These are phyloP conservation scores for Symbiodinium natans DNA, from an alignment of 73 alveolate genomes.

Conservation along the genomic window DNA sequence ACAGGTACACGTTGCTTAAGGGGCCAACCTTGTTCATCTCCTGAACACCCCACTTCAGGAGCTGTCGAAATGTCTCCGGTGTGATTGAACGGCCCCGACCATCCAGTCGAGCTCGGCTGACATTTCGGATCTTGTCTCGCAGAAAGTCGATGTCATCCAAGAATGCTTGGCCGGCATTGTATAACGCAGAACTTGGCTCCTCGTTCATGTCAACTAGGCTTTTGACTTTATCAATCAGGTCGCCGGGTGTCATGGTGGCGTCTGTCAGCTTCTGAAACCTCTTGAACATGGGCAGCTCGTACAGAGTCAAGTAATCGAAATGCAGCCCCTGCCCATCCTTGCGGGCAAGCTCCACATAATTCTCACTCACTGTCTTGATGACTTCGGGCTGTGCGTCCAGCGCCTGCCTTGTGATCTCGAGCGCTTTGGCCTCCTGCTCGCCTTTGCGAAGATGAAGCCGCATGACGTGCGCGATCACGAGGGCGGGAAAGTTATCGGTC, in stretches of 20 bases:
- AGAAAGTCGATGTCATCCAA: not conserved
- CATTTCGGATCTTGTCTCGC: not conserved
- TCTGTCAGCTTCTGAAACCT: not conserved
- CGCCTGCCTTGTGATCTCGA: slow-evolving; percentile 18
- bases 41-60: slow-evolving; percentile 11
- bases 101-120: not conserved
- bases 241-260: not conserved
- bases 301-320: not conserved
- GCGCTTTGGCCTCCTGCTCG: not conserved
- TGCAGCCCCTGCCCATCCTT: not conserved
- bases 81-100: not conserved
- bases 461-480: not conserved
- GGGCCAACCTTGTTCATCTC: slow-evolving; percentile 26
- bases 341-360: slow-evolving; percentile 4
- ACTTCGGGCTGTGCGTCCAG: slow-evolving; percentile 6
- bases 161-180: not conserved
- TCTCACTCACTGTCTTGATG: slow-evolving; percentile 9
- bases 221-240: not conserved
- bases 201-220: not conserved
- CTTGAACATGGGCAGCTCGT: slow-evolving; percentile 13
- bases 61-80: not conserved
- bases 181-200: not conserved
- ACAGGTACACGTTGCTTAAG: not conserved
- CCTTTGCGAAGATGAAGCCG: not conserved
- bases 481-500: slow-evolving; percentile 10